Base-by-base conservation (phyloP, 495 filamentous ascomycete genomes). In the Neurospora sp. region DNA sequence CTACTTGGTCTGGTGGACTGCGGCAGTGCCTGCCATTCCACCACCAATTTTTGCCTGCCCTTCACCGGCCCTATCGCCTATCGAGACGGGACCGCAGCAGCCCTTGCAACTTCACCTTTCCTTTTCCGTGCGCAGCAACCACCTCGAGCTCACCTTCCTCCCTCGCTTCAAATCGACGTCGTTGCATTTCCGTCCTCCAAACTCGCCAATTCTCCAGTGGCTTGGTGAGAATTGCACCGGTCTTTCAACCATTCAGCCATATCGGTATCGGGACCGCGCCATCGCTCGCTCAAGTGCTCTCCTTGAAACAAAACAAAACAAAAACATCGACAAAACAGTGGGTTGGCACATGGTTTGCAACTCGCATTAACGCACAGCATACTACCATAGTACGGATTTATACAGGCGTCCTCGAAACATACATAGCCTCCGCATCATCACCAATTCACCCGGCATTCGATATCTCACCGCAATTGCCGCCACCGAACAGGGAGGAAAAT, bases 381-480 rank as follows among this genome's bases (percentile, higher is more conserved):
- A 18, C 53, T 35, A 18, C 53, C 53, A 35, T 27, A 65, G 53
- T 65, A 65, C 53, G 27, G 27, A 65, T 9, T 65, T 65, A 65
- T 65, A 35, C 53, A 35, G 27, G 53, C 53, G 27, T 35, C 53
- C 53, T 65, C 27, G 53, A 65, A 18, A 35, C 12, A 16, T 61
- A 61, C 6, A 31, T 31, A 31, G 10, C 48, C 48, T 59, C 22
- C 22, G 11, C 48, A 61, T 14, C 39, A 38, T 59, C 35, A 7
- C 38, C 11, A 22, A 10, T 68, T 18, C 14, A 70, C 37, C 39
- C 48, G 31, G 42, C 41, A 20, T 61, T 20, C 12, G 27, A 42
- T 7, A 12, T 40, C 69, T 46, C 44, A 18, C 37, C 65, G n/a
- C n/a, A 40, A 79, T 79, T 75, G 27, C 22, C 53, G 14, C 53